These are phyloP conservation scores for Gilbertella persicaria DNA, from an alignment of 371 early-diverging fungal species.

Conservation along the genomic window DNA sequence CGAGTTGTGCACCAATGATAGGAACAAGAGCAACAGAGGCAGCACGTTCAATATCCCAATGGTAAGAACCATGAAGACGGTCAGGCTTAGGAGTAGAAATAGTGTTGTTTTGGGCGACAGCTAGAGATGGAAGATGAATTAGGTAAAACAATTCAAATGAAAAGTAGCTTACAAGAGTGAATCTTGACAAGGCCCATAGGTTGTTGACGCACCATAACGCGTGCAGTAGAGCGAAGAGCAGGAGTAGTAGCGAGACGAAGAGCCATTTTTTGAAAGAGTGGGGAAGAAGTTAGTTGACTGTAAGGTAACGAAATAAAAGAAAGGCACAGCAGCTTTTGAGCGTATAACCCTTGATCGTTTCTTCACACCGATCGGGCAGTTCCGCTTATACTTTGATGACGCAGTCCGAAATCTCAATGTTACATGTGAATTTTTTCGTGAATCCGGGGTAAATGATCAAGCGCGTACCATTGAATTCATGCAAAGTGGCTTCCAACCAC, in stretches of 20 bases:
- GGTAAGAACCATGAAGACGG: conserved; percentile 56
- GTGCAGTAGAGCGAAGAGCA: conserved; percentile 40
- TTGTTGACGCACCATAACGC: conserved; percentile 41
- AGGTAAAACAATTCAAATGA: neutral
- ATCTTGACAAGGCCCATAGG: conserved; percentile 55
- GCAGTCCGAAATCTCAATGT: conserved; percentile 6
- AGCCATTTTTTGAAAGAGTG: conserved; percentile 35
- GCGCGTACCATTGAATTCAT: no score
- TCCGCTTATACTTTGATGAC: conserved; percentile 11
- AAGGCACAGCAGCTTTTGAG: neutral
- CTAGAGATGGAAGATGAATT: conserved; percentile 13
- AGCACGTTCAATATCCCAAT: conserved; percentile 92
- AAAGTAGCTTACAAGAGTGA: conserved; percentile 42
- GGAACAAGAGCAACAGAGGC: conserved; percentile 77
- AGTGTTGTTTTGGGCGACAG: conserved; percentile 29
- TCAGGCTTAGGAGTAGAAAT: conserved; percentile 38
- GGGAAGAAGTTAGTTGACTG: conserved; percentile 20
- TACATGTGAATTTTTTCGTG: no score
- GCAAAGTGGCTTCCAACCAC: no score
- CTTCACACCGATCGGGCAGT: conserved; percentile 8
- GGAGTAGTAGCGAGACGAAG: conserved; percentile 46
- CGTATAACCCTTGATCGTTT: conserved; percentile 12
- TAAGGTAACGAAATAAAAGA: conserved; percentile 3
- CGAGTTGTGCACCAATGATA: conserved; percentile 71
- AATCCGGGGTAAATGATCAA: no score